Evolutionary conservation across 768 basidiomycete genomes (phyloP), one percentile per base, ranked within the genome.

Genomic region (Dictyophora rubrovolvata): DNA sequence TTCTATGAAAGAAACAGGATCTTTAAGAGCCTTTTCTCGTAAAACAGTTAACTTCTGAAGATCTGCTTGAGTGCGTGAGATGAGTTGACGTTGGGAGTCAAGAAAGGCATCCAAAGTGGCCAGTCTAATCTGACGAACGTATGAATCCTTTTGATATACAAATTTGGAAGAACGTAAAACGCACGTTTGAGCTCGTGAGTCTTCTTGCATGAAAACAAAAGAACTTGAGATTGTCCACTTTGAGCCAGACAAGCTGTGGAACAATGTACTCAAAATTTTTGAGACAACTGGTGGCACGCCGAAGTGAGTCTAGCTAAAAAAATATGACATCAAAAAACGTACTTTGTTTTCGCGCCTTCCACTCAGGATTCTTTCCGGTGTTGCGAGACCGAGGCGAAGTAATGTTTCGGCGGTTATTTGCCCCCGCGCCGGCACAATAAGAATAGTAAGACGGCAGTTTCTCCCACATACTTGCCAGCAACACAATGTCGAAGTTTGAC

Each of bases 31-130:
- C 47, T 77, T 69, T 16, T 64, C 69, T 61, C 73, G 77, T 34
- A 85, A 72, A 46, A 67, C 67, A 51, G 74, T 74, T 20, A 90
- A 74, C 20, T 75, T 71, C 54, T 77, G 77, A 66, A 89, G 79
- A 71, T 89, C 86, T 63, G 76, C 70, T 62, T 80, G 78, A 28
- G 85, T 84, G 34, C 78, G 78, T 53, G 76, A 74, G 46, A 89
- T 79, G 35, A 87, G 64, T 18, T 73, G 67, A 68, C 71, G 79
- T 70, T 89, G 87, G 47, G 78, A 51, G 18, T 59, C 57, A 11
- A 59, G 57, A 36, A 59, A 59, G 2, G 57, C 57, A 37, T 59
- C 57, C 18, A 59, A 47, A n/a, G 57, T 34, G 57, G 57, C 57
- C 17, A 59, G 57, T 34, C 57, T 59, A 51, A 51, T 17, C 49